Percentiles rank a stretch among this genome's conserved stretches.
phyloP scores from a whole-genome alignment of 2,329 filamentous ascomycete genomes.

The Torrubiella hemipterigena region DNA sequence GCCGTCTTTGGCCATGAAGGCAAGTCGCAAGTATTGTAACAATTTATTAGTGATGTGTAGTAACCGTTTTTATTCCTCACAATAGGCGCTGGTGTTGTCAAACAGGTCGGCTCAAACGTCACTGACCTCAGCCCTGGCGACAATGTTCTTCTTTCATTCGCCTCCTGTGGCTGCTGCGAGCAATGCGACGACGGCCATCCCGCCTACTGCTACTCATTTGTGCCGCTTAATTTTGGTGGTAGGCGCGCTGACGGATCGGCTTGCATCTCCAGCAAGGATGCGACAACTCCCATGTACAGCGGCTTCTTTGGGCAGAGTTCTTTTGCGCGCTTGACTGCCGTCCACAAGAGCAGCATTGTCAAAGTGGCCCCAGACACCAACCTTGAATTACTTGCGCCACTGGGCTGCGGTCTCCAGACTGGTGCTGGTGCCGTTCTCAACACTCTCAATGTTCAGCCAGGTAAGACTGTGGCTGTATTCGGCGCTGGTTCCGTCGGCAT shows the following conservation, averaged over 20 bases:
- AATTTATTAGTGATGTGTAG: background rate
- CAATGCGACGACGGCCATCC: slow-evolving; percentile 20
- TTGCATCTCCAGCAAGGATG: background rate
- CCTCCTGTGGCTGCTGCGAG: slow-evolving; percentile 11
- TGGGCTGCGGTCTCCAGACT: slow-evolving; percentile 23
- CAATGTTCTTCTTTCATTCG: slow-evolving; percentile 33
- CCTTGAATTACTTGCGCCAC: slow-evolving; percentile 17
- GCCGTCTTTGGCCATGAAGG: slow-evolving; percentile 39
- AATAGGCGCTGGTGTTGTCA: slow-evolving; percentile 28
- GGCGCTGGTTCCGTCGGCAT: slow-evolving; percentile 19
- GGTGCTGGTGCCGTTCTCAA: slow-evolving; percentile 21
- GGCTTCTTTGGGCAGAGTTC: slow-evolving; percentile 22
- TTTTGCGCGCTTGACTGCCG: slow-evolving; percentile 18
- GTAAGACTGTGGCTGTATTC: slow-evolving; percentile 17
- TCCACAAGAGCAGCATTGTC: slow-evolving; percentile 16
- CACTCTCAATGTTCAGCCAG: slow-evolving; percentile 13
- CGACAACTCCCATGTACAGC: slow-evolving; percentile 5
- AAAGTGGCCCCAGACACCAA: slow-evolving; percentile 13
- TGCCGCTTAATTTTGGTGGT: slow-evolving; percentile 28
- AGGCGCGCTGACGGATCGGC: background rate
- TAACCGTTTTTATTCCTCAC: background rate
- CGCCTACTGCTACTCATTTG: slow-evolving; percentile 32
- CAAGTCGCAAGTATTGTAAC: slow-evolving; percentile 4
- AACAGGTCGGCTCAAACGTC: slow-evolving; percentile 24
- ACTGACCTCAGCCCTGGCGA: slow-evolving; percentile 36